phyloP scores from a whole-genome alignment of 1,284 basidiomycete genomes.

The Peniophora sp. region DNA sequence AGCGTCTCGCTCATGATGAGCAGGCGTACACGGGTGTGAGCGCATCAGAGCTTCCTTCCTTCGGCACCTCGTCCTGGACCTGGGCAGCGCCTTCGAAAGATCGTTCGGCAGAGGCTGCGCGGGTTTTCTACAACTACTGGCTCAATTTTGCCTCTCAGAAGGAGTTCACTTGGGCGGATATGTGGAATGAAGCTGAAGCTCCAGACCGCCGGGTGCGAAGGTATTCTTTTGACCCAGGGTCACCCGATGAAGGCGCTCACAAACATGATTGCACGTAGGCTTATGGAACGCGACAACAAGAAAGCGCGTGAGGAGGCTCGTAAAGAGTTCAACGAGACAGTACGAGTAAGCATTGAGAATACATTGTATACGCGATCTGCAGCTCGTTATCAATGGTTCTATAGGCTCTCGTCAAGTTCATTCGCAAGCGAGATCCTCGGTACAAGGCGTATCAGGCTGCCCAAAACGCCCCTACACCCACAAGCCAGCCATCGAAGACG shows the following conservation, averaged over 20 bases:
- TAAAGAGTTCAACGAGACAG: slow-evolving; percentile 89
- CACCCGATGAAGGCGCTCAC: neutral
- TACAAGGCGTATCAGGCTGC: slow-evolving; percentile 68
- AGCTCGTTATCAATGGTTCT: neutral
- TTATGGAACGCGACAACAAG: slow-evolving; percentile 97
- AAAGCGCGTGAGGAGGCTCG: slow-evolving; percentile 82
- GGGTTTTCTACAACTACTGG: slow-evolving; percentile 85
- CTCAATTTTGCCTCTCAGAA: slow-evolving; percentile 83
- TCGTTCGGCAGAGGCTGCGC: slow-evolving; percentile 38
- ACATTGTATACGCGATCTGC: neutral
- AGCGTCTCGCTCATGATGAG: slow-evolving; percentile 82
- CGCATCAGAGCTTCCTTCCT: slow-evolving; percentile 57
- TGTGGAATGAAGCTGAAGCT: slow-evolving; percentile 79
- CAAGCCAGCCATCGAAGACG: slow-evolving; percentile 15
- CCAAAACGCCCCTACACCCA: slow-evolving; percentile 29
- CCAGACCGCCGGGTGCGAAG: slow-evolving; percentile 82
- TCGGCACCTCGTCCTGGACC: slow-evolving; percentile 74
- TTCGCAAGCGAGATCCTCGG: slow-evolving; percentile 91
- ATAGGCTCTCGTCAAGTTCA: slow-evolving; percentile 77
- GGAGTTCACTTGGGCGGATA: slow-evolving; percentile 85
- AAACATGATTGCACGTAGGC: slow-evolving; percentile 27
- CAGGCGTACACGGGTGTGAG: slow-evolving; percentile 41
- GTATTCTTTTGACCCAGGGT: slow-evolving; percentile 23
- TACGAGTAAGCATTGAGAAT: slow-evolving; percentile 52
- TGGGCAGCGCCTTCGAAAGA: slow-evolving; percentile 48